Percentiles rank a stretch among this genome's conserved stretches.
Conservation (phyloP, 768 basidiomycete genomes). For the Glaciozyma antarctica region DNA sequence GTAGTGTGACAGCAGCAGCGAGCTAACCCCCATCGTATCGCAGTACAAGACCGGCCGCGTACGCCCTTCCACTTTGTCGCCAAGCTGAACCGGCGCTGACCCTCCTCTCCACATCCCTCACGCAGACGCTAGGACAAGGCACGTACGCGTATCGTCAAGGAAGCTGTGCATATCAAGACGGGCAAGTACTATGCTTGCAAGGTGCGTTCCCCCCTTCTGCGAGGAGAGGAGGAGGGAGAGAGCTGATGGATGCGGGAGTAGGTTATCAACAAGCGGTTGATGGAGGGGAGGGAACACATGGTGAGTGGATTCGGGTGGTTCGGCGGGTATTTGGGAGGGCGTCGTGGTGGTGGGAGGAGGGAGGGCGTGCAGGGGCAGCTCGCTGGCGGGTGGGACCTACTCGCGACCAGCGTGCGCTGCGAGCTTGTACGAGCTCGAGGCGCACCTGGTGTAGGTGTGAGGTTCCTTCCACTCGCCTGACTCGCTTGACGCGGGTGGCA, state of each 20-base stretch:
- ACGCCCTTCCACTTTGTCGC: not conserved
- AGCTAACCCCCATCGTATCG: not conserved
- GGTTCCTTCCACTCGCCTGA: too few relatives aligned
- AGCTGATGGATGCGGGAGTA: not conserved
- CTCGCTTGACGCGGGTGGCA: too few relatives aligned
- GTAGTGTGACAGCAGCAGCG: not conserved
- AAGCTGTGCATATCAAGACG: slow-evolving; percentile 30
- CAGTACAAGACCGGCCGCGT: slow-evolving; percentile 8
- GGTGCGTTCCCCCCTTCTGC: slow-evolving; percentile 16
- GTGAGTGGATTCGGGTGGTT: slow-evolving; percentile 44
- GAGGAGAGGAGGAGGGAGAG: not conserved
- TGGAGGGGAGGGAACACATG: slow-evolving; percentile 98
- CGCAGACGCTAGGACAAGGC: slow-evolving; percentile 30
- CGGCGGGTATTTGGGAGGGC: not conserved
- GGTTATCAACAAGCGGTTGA: slow-evolving; percentile 97
- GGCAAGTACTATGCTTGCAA: slow-evolving; percentile 90
- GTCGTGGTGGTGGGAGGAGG: not conserved
- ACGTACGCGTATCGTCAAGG: slow-evolving; percentile 33
- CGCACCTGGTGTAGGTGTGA: too few relatives aligned
- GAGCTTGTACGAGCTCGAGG: too few relatives aligned
- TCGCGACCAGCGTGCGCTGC: not conserved
- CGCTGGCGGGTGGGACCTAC: not conserved
- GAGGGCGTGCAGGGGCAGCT: too few relatives aligned
- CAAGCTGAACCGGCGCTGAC: not conserved
- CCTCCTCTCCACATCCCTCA: not conserved